phyloP scores from a whole-genome alignment of 176 grass and related monocot genomes.

The Dactylis glomerata region DNA sequence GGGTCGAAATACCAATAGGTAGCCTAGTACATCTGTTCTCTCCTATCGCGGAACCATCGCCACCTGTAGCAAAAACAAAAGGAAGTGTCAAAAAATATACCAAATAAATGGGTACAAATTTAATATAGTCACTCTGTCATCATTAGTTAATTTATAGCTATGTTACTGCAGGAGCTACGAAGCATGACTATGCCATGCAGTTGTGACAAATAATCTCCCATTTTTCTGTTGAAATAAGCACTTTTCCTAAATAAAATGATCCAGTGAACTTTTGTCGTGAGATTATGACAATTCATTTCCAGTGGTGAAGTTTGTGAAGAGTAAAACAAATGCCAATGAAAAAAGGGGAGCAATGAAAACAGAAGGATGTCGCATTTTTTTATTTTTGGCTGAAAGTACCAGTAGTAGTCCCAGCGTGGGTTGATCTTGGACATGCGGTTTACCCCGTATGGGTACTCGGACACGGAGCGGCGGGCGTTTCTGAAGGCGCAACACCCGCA shows the following conservation, averaged over 20 bases:
- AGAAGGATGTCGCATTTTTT: not conserved
- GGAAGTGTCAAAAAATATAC: not conserved
- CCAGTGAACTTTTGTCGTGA: not conserved
- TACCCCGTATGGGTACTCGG: slow-evolving; percentile 68
- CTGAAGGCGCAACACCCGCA: slow-evolving; percentile 84
- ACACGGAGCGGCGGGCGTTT: slow-evolving; percentile 59
- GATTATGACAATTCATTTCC: not conserved
- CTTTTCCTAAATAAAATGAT: not conserved
- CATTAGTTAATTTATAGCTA: too few relatives aligned
- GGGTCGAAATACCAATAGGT: not conserved
- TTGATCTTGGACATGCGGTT: slow-evolving; percentile 89
- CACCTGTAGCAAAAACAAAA: slow-evolving; percentile 52
- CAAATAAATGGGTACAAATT: not conserved
- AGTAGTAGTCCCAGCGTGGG: slow-evolving; percentile 91
- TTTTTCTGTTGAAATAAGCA: not conserved
- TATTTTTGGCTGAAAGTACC: slow-evolving; percentile 53
- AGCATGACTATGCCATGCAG: slow-evolving; percentile 9
- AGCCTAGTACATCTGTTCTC: slow-evolving; percentile 68
- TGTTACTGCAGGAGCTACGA: not conserved
- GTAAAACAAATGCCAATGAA: not conserved
- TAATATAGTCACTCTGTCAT: too few relatives aligned
- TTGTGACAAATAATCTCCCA: not conserved
- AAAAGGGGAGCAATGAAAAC: not conserved
- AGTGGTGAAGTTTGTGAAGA: too few relatives aligned
- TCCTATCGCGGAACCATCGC: slow-evolving; percentile 67